These are phyloP conservation scores for Yarrowia sp. DNA, from an alignment of 805 yeast species.

Conservation along the genomic window DNA sequence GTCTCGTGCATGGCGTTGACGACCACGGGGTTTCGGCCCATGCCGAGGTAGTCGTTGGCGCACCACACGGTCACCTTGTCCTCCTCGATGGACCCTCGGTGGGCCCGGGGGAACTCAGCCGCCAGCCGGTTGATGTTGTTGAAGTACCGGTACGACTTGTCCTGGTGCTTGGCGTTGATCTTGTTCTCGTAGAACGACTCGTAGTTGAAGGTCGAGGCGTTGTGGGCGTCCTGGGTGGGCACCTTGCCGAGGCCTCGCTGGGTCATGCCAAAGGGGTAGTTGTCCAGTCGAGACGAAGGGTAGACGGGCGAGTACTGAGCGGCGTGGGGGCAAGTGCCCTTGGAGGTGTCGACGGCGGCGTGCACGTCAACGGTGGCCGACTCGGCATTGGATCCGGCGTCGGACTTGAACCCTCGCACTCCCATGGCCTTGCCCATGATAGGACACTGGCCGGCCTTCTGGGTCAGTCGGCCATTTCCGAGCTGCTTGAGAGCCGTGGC, in stretches of 20 bases:
- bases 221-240: conserved; percentile 40
- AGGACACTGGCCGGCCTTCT: conserved; percentile 82
- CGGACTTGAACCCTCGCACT: conserved; percentile 36
- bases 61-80: conserved; percentile 99
- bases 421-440: conserved; percentile 81
- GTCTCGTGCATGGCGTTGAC: conserved; percentile 77
- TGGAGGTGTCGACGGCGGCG: conserved; percentile 45
- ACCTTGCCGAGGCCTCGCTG: conserved; percentile 35
- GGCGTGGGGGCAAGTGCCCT: conserved; percentile 40
- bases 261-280: conserved; percentile 38
- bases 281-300: conserved; percentile 38
- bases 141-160: conserved; percentile 93
- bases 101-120: conserved; percentile 91
- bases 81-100: conserved; percentile 65
- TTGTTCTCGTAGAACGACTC: conserved; percentile 71
- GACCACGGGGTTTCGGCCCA: conserved; percentile 83
- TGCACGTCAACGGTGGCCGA: conserved; percentile 50
- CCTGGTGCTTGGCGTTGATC: conserved; percentile 74
- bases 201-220: conserved; percentile 64
- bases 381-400: conserved; percentile 48
- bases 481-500: conserved; percentile 66
- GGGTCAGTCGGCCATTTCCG: conserved; percentile 56
- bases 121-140: conserved; percentile 97
- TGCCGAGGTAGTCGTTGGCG: conserved; percentile 95
- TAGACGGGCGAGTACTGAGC: conserved; percentile 39